These are phyloP conservation scores for Thermothielavioides terrestris DNA, from an alignment of 495 filamentous ascomycete genomes.

Conservation along the genomic window DNA sequence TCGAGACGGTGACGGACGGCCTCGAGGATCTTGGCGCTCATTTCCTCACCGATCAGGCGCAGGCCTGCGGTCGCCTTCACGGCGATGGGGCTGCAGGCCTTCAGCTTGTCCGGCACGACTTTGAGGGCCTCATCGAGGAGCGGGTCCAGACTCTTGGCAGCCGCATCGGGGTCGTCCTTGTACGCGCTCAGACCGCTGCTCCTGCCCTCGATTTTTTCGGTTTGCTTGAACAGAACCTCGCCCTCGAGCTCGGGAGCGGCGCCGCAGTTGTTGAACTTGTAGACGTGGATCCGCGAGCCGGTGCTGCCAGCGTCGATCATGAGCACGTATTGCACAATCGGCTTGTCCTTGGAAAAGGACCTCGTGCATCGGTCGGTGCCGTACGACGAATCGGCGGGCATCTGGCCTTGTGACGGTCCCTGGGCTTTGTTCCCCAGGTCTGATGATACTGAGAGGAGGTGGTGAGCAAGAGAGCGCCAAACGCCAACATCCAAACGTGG, in stretches of 20 bases:
- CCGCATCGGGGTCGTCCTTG: conserved; percentile 71
- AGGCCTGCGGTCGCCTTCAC: conserved; percentile 96
- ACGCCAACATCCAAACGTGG: neutral
- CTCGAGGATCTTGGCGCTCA: conserved; percentile 73
- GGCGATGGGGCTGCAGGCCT: conserved; percentile 79
- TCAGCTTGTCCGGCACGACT: conserved; percentile 76
- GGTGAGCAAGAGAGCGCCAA: neutral
- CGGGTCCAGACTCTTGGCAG: conserved; percentile 79
- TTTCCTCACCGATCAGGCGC: conserved; percentile 71
- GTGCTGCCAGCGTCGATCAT: conserved; percentile 99
- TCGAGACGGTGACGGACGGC: conserved; percentile 81
- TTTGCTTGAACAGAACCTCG: conserved; percentile 79
- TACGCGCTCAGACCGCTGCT: conserved; percentile 81
- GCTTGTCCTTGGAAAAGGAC: conserved; percentile 75
- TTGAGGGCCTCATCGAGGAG: conserved; percentile 78
- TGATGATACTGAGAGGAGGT: conserved; percentile 2
- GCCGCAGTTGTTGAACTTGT: conserved; percentile 98
- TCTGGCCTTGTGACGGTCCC: conserved; percentile 43
- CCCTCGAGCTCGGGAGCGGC: conserved; percentile 87
- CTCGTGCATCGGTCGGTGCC: conserved; percentile 68
- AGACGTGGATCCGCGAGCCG: conserved; percentile 95
- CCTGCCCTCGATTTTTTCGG: conserved; percentile 60
- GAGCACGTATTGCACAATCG: conserved; percentile 89
- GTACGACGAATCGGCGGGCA: conserved; percentile 49
- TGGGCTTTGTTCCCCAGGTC: conserved; percentile 32